These are phyloP conservation scores for Alternaria novae-zelandiae DNA, from an alignment of 2,329 filamentous ascomycete species.

Conservation along the genomic window DNA sequence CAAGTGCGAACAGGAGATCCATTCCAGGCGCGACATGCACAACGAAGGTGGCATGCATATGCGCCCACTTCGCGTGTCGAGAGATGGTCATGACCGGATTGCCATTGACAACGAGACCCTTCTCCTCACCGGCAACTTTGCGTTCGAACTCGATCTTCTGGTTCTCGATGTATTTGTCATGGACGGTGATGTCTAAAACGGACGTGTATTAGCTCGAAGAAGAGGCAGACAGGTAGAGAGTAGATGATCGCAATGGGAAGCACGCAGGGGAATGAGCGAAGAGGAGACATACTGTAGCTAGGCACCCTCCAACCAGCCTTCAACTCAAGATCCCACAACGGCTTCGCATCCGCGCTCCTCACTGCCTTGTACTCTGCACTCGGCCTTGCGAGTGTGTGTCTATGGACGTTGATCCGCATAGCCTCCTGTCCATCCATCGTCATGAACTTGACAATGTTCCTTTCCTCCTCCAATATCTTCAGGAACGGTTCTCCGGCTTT, in stretches of 20 bases:
- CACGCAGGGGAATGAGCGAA: too few relatives aligned
- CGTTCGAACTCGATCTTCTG: conserved; percentile 14
- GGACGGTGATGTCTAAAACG: conserved; percentile 8
- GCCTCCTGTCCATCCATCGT: conserved; percentile 19
- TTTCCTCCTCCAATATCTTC: conserved; percentile 15
- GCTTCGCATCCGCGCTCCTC: conserved; percentile 14
- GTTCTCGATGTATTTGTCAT: not conserved
- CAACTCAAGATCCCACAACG: conserved; percentile 21
- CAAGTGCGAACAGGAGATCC: conserved; percentile 28
- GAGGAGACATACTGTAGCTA: conserved; percentile 19
- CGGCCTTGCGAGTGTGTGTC: conserved; percentile 8
- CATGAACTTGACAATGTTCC: conserved; percentile 16
- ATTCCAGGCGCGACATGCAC: conserved; percentile 27
- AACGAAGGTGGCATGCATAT: conserved; percentile 11
- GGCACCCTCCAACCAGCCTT: conserved; percentile 11
- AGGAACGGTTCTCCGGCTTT: conserved; percentile 14
- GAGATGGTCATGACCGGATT: conserved; percentile 16
- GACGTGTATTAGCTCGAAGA: not conserved
- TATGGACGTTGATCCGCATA: conserved; percentile 20
- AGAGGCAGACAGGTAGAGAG: not conserved
- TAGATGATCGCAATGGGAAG: too few relatives aligned
- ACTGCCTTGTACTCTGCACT: conserved; percentile 28
- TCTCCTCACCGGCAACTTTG: conserved; percentile 21
- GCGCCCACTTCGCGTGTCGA: conserved; percentile 10
- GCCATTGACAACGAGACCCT: conserved; percentile 22